Percentiles rank a stretch among this genome's conserved stretches.
Conservation (phyloP, 345 rosid genomes). For the Psidium friedrichsthalianum region DNA sequence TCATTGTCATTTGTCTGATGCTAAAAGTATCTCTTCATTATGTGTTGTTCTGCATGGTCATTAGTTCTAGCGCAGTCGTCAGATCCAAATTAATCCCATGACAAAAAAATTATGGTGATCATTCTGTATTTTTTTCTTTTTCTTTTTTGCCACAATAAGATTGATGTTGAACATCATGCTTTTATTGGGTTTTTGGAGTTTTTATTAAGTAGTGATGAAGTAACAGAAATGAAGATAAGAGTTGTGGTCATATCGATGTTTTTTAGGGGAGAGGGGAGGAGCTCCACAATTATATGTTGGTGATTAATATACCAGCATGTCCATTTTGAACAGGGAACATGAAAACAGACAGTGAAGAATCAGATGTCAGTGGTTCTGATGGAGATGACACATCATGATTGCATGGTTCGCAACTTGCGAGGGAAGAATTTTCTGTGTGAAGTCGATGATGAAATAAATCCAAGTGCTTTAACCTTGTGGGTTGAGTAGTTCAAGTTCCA, state of each 20-base stretch:
- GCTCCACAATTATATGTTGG: neutral
- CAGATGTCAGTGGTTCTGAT: conserved; percentile 83
- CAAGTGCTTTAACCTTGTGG: conserved; percentile 97
- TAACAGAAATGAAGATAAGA: neutral
- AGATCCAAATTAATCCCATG: neutral
- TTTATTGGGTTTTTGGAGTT: neutral
- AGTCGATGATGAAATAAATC: conserved; percentile 93
- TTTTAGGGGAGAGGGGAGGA: neutral
- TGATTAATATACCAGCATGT: neutral
- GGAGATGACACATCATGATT: conserved; percentile 93
- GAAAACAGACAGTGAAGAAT: conserved; percentile 80
- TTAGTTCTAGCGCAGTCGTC: neutral
- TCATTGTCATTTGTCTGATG: neutral
- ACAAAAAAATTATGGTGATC: neutral
- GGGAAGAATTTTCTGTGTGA: conserved; percentile 98
- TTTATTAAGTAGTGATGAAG: neutral
- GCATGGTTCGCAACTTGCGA: conserved; percentile 94
- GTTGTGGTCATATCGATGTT: neutral
- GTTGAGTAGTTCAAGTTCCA: conserved; percentile 90
- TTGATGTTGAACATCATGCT: neutral
- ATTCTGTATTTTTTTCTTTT: no score
- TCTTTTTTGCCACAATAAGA: neutral
- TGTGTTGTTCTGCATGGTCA: neutral
- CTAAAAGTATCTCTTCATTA: neutral
- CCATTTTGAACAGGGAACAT: conserved; percentile 40